Evolutionary conservation across 805 yeast species (phyloP).

Genomic region (Blastobotrys terrestris): DNA sequence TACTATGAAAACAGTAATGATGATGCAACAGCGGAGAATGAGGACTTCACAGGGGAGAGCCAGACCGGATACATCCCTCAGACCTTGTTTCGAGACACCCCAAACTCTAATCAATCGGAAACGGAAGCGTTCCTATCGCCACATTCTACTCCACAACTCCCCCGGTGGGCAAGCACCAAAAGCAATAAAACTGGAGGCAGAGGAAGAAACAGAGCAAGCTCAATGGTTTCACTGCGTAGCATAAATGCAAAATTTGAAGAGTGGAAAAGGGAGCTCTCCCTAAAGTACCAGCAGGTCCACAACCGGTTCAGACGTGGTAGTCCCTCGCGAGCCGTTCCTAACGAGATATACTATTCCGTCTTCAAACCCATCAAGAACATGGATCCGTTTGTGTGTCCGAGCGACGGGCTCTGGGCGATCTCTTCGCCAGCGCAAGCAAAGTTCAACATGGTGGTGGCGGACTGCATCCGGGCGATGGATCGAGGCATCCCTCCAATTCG

Average conservation of each 20-base stretch:
- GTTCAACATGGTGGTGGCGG: conserved; percentile 39
- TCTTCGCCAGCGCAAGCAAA: conserved; percentile 26
- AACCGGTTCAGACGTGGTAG: not conserved
- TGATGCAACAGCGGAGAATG: too few relatives aligned
- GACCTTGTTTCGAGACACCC: not conserved
- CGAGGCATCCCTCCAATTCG: conserved; percentile 43
- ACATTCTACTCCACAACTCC: too few relatives aligned
- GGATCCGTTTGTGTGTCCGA: conserved; percentile 29
- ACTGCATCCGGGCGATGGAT: conserved; percentile 43
- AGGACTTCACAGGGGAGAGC: too few relatives aligned
- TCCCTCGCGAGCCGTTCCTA: not conserved
- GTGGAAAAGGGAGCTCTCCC: not conserved
- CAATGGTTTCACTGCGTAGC: not conserved
- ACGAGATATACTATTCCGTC: conserved; percentile 50
- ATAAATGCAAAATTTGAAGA: not conserved
- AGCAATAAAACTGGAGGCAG: not conserved
- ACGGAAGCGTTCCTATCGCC: not conserved
- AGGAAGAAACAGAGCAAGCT: not conserved
- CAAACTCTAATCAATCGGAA: too few relatives aligned
- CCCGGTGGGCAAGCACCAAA: not conserved
- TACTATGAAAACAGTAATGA: not conserved
- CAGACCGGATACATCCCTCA: too few relatives aligned
- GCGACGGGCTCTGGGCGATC: conserved; percentile 23
- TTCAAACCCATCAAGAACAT: conserved; percentile 38
- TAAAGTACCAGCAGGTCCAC: not conserved